These are phyloP conservation scores for Penicillium lividum DNA, from an alignment of 495 filamentous ascomycete species.

Conservation along the genomic window DNA sequence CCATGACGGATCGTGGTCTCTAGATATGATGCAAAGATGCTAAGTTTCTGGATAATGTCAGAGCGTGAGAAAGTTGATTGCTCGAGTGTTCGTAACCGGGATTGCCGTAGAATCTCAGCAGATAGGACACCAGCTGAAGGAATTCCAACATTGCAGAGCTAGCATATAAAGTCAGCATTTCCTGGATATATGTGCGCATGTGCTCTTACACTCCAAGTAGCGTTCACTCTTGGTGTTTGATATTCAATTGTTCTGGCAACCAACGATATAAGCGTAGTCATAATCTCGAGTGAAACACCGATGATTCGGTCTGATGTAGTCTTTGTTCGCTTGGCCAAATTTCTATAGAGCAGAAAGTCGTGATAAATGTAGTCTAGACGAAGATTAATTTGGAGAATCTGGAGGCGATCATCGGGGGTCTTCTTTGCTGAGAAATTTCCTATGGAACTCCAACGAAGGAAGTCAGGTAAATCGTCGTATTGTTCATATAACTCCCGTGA, in stretches of 20 bases:
- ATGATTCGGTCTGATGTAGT: constrained; percentile 44
- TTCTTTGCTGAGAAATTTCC: background rate
- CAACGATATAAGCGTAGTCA: constrained; percentile 40
- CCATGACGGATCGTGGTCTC: constrained; percentile 20
- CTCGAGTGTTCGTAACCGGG: background rate
- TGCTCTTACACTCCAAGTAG: constrained; percentile 12
- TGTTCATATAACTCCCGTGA: constrained; percentile 14
- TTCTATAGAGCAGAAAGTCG: constrained; percentile 54
- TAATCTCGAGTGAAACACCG: constrained; percentile 47
- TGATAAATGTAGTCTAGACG: constrained; percentile 52
- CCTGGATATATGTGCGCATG: background rate
- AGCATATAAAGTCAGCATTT: background rate
- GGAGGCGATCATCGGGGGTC: constrained; percentile 9
- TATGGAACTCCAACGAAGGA: constrained; percentile 22
- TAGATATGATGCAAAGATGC: constrained; percentile 44
- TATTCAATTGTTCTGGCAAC: constrained; percentile 8
- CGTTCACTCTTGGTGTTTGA: background rate
- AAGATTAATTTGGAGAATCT: constrained; percentile 21
- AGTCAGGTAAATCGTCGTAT: constrained; percentile 17
- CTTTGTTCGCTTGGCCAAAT: constrained; percentile 45
- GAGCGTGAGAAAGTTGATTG: constrained; percentile 44
- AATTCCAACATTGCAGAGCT: constrained; percentile 38
- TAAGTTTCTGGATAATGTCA: constrained; percentile 60
- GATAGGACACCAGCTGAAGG: constrained; percentile 57
- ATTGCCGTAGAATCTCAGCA: constrained; percentile 49